These are phyloP conservation scores for Sutorius australiensis DNA, from an alignment of 768 basidiomycete species.

Conservation along the genomic window DNA sequence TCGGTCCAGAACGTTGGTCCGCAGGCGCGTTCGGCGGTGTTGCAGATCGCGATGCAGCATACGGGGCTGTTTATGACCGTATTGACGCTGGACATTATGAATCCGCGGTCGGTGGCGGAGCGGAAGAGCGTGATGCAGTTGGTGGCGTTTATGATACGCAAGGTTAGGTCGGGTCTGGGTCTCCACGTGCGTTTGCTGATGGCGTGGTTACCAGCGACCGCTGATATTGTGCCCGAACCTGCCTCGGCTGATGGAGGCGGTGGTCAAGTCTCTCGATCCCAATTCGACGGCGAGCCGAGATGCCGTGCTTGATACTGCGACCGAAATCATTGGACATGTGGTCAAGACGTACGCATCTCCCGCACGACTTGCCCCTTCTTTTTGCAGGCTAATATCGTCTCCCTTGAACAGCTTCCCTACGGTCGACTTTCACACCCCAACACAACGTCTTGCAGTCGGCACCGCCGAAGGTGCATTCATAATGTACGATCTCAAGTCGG, in stretches of 20 bases:
- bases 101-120: slow-evolving; percentile 68
- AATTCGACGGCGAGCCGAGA: slow-evolving; percentile 74
- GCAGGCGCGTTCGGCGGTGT: slow-evolving; percentile 78
- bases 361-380: not conserved
- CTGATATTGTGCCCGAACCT: slow-evolving; percentile 80
- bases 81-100: slow-evolving; percentile 82
- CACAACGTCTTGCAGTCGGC: slow-evolving; percentile 88
- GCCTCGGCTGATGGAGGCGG: slow-evolving; percentile 86
- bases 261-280: slow-evolving; percentile 95
- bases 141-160: slow-evolving; percentile 89
- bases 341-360: slow-evolving; percentile 70
- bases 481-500: slow-evolving; percentile 96
- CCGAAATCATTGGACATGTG: slow-evolving; percentile 92
- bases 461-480: slow-evolving; percentile 91
- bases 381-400: too few species aligned
- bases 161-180: slow-evolving; percentile 45
- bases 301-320: slow-evolving; percentile 85
- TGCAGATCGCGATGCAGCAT: slow-evolving; percentile 79
- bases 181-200: not conserved
- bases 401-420: slow-evolving; percentile 66
- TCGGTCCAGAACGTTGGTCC: slow-evolving; percentile 63
- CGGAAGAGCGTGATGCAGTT: slow-evolving; percentile 89
- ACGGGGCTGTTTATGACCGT: slow-evolving; percentile 95
- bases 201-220: slow-evolving; percentile 54
- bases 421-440: slow-evolving; percentile 87